Conservation (phyloP, 495 filamentous ascomycete genomes). For the Bacidia rubella region DNA sequence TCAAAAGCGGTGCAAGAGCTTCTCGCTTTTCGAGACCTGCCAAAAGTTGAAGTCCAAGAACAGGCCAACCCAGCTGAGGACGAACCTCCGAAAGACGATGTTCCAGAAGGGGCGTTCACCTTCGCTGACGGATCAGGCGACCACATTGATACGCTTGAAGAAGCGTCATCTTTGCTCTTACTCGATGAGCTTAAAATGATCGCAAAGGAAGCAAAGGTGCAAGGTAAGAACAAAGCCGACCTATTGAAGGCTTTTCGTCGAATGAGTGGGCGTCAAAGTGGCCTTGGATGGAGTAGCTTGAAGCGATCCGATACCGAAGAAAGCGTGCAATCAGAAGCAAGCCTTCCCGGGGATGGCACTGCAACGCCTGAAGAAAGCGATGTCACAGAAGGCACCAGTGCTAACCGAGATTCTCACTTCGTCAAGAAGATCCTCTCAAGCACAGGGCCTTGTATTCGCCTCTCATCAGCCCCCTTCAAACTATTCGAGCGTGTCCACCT, state of each 20-base stretch:
- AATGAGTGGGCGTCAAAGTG: conserved; percentile 57
- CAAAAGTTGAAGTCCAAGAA: conserved; percentile 21
- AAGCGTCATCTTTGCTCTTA: conserved; percentile 65
- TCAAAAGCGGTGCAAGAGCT: conserved; percentile 48
- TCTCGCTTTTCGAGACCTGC: conserved; percentile 27
- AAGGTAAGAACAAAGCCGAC: conserved; percentile 82
- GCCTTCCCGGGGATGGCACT: conserved; percentile 7
- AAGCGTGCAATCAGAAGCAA: conserved; percentile 21
- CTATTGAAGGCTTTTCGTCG: conserved; percentile 56
- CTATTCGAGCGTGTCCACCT: conserved; percentile 90
- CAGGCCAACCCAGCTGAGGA: conserved; percentile 34
- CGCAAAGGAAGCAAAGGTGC: conserved; percentile 74
- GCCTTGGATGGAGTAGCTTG: conserved; percentile 48
- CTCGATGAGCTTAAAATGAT: conserved; percentile 77
- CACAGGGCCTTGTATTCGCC: conserved; percentile 71
- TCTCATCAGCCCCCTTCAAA: conserved; percentile 57
- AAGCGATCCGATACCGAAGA: conserved; percentile 37
- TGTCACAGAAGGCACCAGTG: conserved; percentile 14
- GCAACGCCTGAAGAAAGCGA: conserved; percentile 19
- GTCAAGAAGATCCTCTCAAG: conserved; percentile 63
- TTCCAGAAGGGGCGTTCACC: conserved; percentile 40
- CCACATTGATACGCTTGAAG: conserved; percentile 65
- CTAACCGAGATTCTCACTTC: conserved; percentile 46
- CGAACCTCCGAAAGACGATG: conserved; percentile 32
- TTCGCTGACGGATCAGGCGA: conserved; percentile 70